These are phyloP conservation scores for Aspergillus latus DNA, from an alignment of 2,329 filamentous ascomycete genomes.

Conservation along the genomic window DNA sequence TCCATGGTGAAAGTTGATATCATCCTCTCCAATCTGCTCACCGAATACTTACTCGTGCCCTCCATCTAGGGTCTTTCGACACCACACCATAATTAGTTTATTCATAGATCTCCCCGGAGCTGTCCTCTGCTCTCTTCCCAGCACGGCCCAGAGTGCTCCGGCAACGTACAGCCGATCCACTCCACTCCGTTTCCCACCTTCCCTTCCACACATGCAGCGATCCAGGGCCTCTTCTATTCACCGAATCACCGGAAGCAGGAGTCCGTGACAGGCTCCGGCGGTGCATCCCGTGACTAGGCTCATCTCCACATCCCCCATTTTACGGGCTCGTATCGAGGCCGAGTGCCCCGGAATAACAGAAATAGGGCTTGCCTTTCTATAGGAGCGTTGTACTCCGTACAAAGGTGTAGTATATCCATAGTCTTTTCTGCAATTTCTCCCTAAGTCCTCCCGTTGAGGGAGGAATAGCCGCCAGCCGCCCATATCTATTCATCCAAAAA, in stretches of 20 bases:
- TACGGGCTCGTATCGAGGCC: neutral
- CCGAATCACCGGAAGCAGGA: conserved; percentile 16
- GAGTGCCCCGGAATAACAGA: neutral
- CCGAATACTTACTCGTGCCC: neutral
- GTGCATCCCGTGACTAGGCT: conserved; percentile 4
- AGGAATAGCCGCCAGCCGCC: conserved; percentile 11
- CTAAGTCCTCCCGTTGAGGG: neutral
- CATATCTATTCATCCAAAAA: conserved; percentile 1
- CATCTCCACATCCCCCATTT: conserved; percentile 6
- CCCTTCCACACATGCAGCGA: conserved; percentile 9
- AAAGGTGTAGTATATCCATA: neutral
- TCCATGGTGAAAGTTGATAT: neutral
- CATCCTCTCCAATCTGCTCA: neutral
- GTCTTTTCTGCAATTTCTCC: neutral
- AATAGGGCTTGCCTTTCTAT: neutral
- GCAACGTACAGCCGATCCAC: conserved; percentile 16
- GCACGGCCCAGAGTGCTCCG: conserved; percentile 38
- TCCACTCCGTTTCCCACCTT: conserved; percentile 9
- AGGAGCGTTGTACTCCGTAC: conserved; percentile 7
- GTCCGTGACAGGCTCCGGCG: neutral
- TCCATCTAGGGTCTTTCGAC: neutral
- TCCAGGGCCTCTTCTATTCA: neutral
- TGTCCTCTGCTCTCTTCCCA: neutral
- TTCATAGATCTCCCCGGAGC: conserved; percentile 8
- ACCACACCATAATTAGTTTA: neutral